Evolutionary conservation across 1,139 yeast species (phyloP).

Genomic region (Taphrina confusa): DNA sequence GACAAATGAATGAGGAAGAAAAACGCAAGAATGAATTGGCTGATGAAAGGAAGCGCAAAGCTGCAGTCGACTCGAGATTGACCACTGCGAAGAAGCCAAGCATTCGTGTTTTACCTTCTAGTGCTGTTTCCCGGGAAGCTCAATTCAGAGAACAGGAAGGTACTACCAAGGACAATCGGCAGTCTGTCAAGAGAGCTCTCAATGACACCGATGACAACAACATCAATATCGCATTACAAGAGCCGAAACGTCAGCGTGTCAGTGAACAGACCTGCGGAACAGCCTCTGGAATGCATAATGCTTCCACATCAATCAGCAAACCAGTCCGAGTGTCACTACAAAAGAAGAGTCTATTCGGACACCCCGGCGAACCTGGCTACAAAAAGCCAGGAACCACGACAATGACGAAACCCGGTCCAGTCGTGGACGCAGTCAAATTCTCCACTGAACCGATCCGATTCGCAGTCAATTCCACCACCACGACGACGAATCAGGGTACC

Average conservation of each 20-base stretch:
- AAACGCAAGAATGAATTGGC: conserved; percentile 36
- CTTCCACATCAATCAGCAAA: conserved; percentile 4
- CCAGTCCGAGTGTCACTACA: conserved; percentile 22
- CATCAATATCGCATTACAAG: not conserved
- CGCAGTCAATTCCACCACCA: conserved; percentile 38
- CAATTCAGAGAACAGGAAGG: not conserved
- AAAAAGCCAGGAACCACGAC: conserved; percentile 31
- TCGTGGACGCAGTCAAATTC: conserved; percentile 47
- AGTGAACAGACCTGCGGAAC: conserved; percentile 25
- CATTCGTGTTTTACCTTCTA: not conserved
- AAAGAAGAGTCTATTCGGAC: conserved; percentile 30
- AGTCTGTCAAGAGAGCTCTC: conserved; percentile 28
- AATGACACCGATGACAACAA: conserved; percentile 13
- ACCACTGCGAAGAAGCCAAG: conserved; percentile 15
- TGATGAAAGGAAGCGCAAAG: conserved; percentile 36
- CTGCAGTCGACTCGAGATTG: conserved; percentile 18
- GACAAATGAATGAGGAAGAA: conserved; percentile 38
- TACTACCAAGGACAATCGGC: conserved; percentile 11
- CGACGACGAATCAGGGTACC: no score
- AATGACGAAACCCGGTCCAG: conserved; percentile 41
- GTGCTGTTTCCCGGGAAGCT: not conserved
- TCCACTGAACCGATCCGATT: conserved; percentile 47
- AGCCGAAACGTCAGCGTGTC: conserved; percentile 1
- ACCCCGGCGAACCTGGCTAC: conserved; percentile 32
- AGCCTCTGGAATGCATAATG: conserved; percentile 4